A percentile compares a stretch with the other conserved stretches of the same genome.
Conservation (phyloP, 345 rosid genomes). For the Populus euphratica region DNA sequence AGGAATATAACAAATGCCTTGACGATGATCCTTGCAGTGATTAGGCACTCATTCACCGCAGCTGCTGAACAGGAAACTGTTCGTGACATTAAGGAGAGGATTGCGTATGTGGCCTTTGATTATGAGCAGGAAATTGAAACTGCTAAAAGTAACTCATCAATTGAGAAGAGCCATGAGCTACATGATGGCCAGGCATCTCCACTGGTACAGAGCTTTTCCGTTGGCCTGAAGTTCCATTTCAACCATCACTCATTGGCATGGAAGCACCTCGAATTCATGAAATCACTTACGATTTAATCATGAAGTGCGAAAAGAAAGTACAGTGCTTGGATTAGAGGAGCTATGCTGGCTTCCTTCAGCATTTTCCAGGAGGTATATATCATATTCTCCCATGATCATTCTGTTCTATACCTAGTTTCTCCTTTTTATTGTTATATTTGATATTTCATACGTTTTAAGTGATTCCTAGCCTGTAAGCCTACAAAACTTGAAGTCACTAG, state of each 20-base stretch:
- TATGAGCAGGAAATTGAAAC: constrained; percentile 39
- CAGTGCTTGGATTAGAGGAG: constrained; percentile 35
- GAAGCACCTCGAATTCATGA: constrained; percentile 38
- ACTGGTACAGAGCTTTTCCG: constrained; percentile 34
- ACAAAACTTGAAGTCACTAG: too few relatives aligned
- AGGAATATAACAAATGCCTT: constrained; percentile 53
- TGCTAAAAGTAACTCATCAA: constrained; percentile 32
- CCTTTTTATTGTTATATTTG: background rate
- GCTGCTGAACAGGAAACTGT: constrained; percentile 12
- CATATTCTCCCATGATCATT: too few relatives aligned
- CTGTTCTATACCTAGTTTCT: background rate
- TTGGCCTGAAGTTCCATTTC: constrained; percentile 36
- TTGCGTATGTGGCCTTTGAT: constrained; percentile 9
- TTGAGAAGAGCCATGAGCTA: constrained; percentile 32
- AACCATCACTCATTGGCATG: constrained; percentile 34
- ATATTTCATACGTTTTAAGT: background rate
- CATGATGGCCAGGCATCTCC: constrained; percentile 7
- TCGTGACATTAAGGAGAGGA: too few relatives aligned
- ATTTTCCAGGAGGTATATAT: background rate
- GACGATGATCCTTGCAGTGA: constrained; percentile 51
- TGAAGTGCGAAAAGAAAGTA: constrained; percentile 38
- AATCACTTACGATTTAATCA: constrained; percentile 34
- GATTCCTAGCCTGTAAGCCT: background rate
- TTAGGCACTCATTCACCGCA: constrained; percentile 32
- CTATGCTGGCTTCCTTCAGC: constrained; percentile 30